Evolutionary conservation across 23 red algal species (phyloP).

Genomic region (Gracilaria domingensis): DNA sequence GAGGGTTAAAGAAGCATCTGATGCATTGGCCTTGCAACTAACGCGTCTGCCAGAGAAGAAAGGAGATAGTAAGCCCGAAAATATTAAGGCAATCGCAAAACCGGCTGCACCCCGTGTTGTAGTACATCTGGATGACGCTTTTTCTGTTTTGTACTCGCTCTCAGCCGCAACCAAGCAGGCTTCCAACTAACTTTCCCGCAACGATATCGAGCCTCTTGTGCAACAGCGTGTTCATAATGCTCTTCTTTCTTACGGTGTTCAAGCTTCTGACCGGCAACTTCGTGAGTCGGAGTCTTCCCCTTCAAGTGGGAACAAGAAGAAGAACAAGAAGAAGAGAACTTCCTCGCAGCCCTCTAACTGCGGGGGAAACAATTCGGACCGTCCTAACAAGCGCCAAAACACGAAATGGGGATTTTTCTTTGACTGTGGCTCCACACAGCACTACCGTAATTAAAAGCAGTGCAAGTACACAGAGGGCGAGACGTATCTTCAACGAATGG

Average conservation of each 20-base stretch:
- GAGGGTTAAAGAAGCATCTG: neutral
- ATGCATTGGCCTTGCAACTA: neutral
- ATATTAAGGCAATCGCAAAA: conserved; percentile 1
- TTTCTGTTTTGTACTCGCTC: conserved; percentile 3
- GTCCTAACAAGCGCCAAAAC: neutral
- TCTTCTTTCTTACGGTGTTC: neutral
- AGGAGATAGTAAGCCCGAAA: conserved; percentile 2
- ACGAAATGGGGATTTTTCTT: neutral
- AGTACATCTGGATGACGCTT: conserved; percentile 3
- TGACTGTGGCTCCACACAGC: neutral
- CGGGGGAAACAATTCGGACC: no score
- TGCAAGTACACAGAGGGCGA: neutral
- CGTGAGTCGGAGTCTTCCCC: neutral
- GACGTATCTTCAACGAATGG: neutral
- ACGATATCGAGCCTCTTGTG: conserved; percentile 22
- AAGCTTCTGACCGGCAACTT: neutral
- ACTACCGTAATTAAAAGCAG: neutral
- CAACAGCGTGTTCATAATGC: conserved; percentile 8
- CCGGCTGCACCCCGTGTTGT: neutral
- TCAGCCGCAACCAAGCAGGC: conserved; percentile 18
- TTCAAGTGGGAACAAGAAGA: neutral
- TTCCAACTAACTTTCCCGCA: neutral
- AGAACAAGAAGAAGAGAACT: neutral
- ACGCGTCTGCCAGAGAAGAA: neutral
- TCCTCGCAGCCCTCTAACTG: neutral